A percentile compares a stretch with the other conserved stretches of the same genome.
phyloP scores from a whole-genome alignment of 805 yeast species.

The Metschnikowia dekortorum region DNA sequence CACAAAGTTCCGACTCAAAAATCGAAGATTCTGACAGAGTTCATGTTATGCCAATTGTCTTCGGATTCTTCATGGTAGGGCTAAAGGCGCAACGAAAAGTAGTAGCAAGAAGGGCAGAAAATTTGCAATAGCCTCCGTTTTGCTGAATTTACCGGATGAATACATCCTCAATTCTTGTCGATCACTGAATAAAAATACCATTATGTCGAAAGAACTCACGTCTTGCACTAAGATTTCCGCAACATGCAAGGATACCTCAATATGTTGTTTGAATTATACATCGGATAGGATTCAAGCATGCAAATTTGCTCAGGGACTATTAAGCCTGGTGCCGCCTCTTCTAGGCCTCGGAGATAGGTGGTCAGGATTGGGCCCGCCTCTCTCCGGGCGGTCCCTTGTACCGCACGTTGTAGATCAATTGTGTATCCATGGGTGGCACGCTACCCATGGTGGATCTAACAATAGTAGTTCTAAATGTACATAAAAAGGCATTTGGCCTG shows the following conservation, averaged over 20 bases:
- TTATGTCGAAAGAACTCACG: slow-evolving; percentile 1
- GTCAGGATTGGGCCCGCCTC: too few species aligned
- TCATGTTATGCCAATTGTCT: slow-evolving; percentile 62
- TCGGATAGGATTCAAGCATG: slow-evolving; percentile 56
- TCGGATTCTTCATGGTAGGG: slow-evolving; percentile 85
- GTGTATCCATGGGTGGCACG: too few species aligned
- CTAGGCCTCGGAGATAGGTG: too few species aligned
- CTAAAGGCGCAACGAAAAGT: slow-evolving; percentile 62
- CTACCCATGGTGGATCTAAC: too few species aligned
- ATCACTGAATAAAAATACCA: slow-evolving; percentile 51
- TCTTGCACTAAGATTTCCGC: slow-evolving; percentile 32
- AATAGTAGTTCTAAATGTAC: too few species aligned
- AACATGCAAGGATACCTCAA: slow-evolving; percentile 63
- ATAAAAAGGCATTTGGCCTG: too few species aligned
- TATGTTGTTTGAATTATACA: slow-evolving; percentile 51
- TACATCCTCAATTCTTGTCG: slow-evolving; percentile 56
- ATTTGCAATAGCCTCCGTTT: slow-evolving; percentile 59
- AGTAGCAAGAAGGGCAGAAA: slow-evolving; percentile 72
- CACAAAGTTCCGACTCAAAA: slow-evolving; percentile 42
- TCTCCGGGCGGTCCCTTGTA: too few species aligned
- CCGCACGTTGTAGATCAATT: too few species aligned
- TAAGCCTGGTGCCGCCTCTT: slow-evolving; percentile 11
- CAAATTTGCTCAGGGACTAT: slow-evolving; percentile 47
- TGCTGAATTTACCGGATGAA: slow-evolving; percentile 52
- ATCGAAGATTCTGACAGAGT: slow-evolving; percentile 60